Evolutionary conservation across 306 rosid genomes (phyloP).

Genomic region (Cajanus cajan): DNA sequence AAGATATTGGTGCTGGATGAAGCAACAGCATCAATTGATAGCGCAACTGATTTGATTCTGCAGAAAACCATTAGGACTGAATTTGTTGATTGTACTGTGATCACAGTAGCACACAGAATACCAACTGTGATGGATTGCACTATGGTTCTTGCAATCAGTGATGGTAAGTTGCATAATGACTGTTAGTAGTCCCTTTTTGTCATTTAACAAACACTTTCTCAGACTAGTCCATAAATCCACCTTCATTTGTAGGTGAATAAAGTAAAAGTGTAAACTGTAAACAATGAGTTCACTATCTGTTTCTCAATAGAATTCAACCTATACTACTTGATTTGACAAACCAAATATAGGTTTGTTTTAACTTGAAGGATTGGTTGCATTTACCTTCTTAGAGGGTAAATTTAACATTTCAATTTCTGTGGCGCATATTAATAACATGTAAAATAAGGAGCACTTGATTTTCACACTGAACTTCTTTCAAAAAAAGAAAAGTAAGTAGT

Average conservation of each 20-base stretch:
- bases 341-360: neutral
- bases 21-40: constrained; percentile 64
- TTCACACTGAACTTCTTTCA: neutral
- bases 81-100: constrained; percentile 53
- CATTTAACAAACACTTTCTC: neutral
- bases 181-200: neutral
- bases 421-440: neutral
- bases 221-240: neutral
- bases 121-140: constrained; percentile 77
- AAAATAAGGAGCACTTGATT: neutral
- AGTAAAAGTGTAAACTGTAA: neutral
- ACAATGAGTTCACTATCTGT: neutral
- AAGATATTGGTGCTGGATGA: constrained; percentile 63
- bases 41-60: constrained; percentile 5
- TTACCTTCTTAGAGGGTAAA: neutral
- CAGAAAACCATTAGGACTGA: neutral
- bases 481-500: neutral
- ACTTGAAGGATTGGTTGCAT: neutral
- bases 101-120: constrained; percentile 64
- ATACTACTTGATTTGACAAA: neutral
- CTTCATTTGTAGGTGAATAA: neutral
- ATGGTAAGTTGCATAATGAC: neutral
- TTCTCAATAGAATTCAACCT: neutral
- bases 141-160: constrained; percentile 49
- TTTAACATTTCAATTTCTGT: neutral